Percentiles rank a stretch among this genome's conserved stretches.
These are phyloP conservation scores for Plasmodium adleri DNA, from an alignment of 169 alveolate species.

Conservation along the genomic window DNA sequence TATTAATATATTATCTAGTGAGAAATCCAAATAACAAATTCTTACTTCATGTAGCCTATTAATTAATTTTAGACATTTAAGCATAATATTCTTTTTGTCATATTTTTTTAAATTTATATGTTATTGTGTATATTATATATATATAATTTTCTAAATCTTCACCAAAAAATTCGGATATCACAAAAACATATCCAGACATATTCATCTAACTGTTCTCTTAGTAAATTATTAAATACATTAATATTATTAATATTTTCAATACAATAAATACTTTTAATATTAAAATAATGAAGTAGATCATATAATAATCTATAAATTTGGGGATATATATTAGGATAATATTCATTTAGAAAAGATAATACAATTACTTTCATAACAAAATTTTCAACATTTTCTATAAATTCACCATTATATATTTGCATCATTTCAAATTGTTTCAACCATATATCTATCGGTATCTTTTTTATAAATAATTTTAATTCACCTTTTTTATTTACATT, in stretches of 20 bases:
- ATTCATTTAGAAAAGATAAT: conserved; percentile 77
- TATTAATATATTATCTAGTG: conserved; percentile 86
- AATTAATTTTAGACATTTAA: conserved; percentile 74
- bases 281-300: conserved; percentile 36
- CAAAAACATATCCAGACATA: conserved; percentile 76
- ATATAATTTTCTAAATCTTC: conserved; percentile 79
- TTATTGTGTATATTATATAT: conserved; percentile 74
- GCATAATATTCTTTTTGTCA: conserved; percentile 79
- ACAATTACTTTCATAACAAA: conserved; percentile 87
- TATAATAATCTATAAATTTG: conserved; percentile 79
- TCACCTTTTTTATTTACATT: conserved; percentile 32
- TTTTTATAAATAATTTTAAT: conserved; percentile 79
- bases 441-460: conserved; percentile 84
- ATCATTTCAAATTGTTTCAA: conserved; percentile 80
- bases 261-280: neutral
- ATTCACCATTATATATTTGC: conserved; percentile 82
- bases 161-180: conserved; percentile 79
- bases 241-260: conserved; percentile 12
- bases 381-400: conserved; percentile 87
- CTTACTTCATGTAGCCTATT: conserved; percentile 82
- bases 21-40: conserved; percentile 83
- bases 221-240: conserved; percentile 50
- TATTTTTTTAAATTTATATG: conserved; percentile 73
- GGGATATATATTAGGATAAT: conserved; percentile 78
- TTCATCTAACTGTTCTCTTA: conserved; percentile 32